These are phyloP conservation scores for Colletotrichum tropicale DNA, from an alignment of 2,329 filamentous ascomycete species.

Conservation along the genomic window DNA sequence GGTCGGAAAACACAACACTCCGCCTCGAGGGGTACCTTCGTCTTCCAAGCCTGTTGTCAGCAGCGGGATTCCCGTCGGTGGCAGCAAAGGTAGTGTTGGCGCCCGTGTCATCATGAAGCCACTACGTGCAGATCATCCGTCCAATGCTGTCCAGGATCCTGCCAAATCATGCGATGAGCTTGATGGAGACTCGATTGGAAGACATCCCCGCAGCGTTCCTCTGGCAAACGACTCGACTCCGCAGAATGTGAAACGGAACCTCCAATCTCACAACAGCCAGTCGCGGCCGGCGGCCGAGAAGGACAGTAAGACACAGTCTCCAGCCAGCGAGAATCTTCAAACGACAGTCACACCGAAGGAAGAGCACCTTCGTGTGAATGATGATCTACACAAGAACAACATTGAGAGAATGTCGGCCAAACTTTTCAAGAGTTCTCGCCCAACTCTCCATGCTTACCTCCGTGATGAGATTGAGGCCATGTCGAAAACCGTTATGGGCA, in stretches of 20 bases:
- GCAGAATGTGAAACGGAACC: neutral
- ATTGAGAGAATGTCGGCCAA: neutral
- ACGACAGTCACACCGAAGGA: neutral
- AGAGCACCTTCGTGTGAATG: neutral
- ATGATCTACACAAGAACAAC: neutral
- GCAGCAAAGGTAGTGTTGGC: neutral
- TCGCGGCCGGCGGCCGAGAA: neutral
- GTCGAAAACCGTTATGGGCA: neutral
- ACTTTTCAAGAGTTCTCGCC: neutral
- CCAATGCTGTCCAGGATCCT: neutral
- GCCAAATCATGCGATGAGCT: neutral
- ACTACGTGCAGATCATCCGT: rapidly evolving
- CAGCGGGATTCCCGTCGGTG: neutral
- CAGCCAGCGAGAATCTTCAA: neutral
- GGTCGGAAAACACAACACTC: neutral
- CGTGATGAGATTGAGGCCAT: neutral
- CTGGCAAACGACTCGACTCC: neutral
- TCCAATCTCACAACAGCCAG: neutral
- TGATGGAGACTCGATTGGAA: neutral
- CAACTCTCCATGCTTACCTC: neutral
- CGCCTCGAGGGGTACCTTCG: neutral
- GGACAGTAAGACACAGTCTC: neutral
- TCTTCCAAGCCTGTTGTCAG: neutral
- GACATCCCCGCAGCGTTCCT: neutral
- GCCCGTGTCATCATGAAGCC: neutral